Evolutionary conservation across 352 stramenopile genomes (phyloP), one percentile per base, ranked within the genome.

Genomic region (Nothophytophthora sp.): DNA sequence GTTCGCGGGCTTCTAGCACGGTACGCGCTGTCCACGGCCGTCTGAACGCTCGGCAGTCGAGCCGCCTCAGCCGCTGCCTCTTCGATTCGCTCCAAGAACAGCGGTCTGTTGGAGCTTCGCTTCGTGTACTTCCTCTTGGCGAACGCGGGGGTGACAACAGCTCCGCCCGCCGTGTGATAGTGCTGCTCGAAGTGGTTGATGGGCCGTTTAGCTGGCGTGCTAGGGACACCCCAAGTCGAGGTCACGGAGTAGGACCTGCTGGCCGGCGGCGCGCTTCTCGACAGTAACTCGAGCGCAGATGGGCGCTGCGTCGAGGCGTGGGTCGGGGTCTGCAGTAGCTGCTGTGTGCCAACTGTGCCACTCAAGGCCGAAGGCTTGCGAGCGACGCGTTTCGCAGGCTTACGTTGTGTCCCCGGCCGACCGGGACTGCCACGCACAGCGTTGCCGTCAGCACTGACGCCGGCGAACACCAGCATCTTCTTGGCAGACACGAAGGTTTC

Each of bases 401-500:
- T 73, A 18, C 58, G 53, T 28, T 72, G 63, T 22, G 46, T 59
- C 15, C 55, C 18, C 40, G 33, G 35, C 51, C 25, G 10, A 47
- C 40, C 10, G 42, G 44, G 4, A 34, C 49, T 42, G 16, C 36
- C 27, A 19, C 44, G 44, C n/a, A 44, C 24, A 33, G 27, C 58
- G 43, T 12, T 46, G n/a, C 63, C 50, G 24, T 60, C 53, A 4
- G 55, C 18, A 32, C 15, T 43, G 24, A 64, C 43, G 16, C 63
- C 55, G 45, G 66, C 73, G 60, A 87, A 77, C 12, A 79, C 70
- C 3, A 84, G 63, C 73, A 84, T 86, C 38, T 89, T 89, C 55
- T 82, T 89, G 11, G 77, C 76, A 2, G 77, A 83, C 18, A 77
- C 67, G 27, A 86, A 84, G 9, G 67, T 73, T 22, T 91, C 80